Evolutionary conservation across 2,329 filamentous ascomycete genomes (phyloP).

Genomic region (Pezicula carpinea): DNA sequence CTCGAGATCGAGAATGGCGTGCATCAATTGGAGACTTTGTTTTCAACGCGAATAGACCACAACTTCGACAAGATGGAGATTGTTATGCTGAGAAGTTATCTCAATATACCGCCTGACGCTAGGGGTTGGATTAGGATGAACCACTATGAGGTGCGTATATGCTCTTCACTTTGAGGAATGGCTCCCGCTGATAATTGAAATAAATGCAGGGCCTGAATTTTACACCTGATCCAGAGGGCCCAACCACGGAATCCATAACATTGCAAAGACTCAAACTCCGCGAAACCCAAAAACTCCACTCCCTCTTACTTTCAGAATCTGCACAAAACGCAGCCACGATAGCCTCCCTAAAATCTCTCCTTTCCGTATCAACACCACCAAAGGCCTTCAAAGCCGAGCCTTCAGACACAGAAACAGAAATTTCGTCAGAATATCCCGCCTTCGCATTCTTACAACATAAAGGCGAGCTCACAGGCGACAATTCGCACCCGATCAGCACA

Average conservation of each 20-base stretch:
- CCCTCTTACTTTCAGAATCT: constrained; percentile 64
- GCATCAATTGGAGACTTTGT: constrained; percentile 76
- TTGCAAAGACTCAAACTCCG: constrained; percentile 69
- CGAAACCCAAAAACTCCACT: constrained; percentile 73
- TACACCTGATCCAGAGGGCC: constrained; percentile 32
- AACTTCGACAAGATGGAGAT: constrained; percentile 87
- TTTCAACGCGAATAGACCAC: constrained; percentile 77
- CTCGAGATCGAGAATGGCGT: constrained; percentile 84
- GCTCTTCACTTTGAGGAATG: background rate
- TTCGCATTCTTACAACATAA: constrained; percentile 56
- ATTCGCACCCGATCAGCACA: constrained; percentile 57
- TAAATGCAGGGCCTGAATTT: constrained; percentile 22
- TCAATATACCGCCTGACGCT: constrained; percentile 67
- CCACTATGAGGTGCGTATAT: constrained; percentile 68
- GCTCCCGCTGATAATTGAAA: background rate
- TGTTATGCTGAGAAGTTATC: constrained; percentile 81
- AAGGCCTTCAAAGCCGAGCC: constrained; percentile 48
- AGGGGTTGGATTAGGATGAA: constrained; percentile 73
- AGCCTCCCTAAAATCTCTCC: constrained; percentile 53
- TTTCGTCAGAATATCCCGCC: constrained; percentile 16
- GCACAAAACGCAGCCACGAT: constrained; percentile 70
- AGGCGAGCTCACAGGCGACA: constrained; percentile 46
- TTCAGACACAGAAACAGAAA: constrained; percentile 38
- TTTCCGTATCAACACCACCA: constrained; percentile 36
- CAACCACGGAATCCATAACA: constrained; percentile 64